Evolutionary conservation across 2,329 filamentous ascomycete species (phyloP).

Genomic region (Botrytis byssoidea): DNA sequence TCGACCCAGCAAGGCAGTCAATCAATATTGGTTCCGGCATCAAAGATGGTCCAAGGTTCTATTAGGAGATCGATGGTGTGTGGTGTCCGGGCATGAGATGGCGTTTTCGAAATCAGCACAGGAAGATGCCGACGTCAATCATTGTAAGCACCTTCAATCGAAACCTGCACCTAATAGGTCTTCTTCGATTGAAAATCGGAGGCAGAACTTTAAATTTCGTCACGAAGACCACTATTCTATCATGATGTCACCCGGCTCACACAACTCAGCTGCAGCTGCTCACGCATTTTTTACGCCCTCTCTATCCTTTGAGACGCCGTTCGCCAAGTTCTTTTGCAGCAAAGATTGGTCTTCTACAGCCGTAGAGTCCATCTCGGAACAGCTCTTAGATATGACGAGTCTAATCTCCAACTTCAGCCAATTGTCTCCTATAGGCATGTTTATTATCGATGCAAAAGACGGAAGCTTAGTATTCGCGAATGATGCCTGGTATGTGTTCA

Average conservation of each 20-base stretch:
- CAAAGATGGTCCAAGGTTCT: conserved; percentile 5
- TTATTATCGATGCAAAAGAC: background rate
- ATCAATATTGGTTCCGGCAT: conserved; percentile 1
- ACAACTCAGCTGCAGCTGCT: background rate
- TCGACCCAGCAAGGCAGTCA: background rate
- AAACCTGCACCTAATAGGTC: background rate
- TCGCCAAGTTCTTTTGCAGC: background rate
- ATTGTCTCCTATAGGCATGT: conserved; percentile 11
- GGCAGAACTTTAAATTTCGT: background rate
- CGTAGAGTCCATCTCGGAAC: conserved; percentile 2
- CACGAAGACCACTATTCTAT: background rate
- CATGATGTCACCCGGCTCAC: background rate
- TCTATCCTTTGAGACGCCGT: background rate
- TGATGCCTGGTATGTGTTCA: conserved; percentile 8
- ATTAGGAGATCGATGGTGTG: conserved; percentile 3
- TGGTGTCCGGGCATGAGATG: conserved; percentile 1
- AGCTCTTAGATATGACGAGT: background rate
- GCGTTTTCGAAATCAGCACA: background rate
- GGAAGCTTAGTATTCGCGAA: conserved; percentile 7
- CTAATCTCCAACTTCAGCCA: conserved; percentile 3
- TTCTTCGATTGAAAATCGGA: background rate
- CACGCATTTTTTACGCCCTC: background rate
- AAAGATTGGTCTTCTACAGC: conserved; percentile 8
- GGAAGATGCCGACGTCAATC: background rate
- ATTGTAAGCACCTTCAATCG: background rate